Conservation (phyloP, 257 asterid genomes). For the Rauvolfia tetraphylla region DNA sequence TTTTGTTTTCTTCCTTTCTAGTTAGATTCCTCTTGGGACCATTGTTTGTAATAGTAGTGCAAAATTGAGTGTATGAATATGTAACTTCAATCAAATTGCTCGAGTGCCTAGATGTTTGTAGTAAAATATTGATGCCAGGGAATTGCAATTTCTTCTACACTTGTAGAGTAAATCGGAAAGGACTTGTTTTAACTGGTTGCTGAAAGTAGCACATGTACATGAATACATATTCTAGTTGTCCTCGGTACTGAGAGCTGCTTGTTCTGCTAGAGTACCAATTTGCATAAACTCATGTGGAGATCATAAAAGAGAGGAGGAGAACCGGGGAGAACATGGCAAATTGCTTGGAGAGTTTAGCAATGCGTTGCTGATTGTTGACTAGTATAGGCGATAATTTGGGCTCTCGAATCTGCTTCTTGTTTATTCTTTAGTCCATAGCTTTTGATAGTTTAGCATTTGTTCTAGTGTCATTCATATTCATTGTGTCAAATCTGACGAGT, state of each 20-base stretch:
- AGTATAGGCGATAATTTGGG: background rate
- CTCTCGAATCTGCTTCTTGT: background rate
- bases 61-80: constrained; percentile 6
- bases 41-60: constrained; percentile 26
- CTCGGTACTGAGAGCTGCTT: background rate
- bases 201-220: background rate
- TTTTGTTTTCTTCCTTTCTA: constrained; percentile 3
- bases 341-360: background rate
- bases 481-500: background rate
- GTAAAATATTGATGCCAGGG: background rate
- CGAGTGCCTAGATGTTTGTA: background rate
- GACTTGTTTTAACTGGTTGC: background rate
- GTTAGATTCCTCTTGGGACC: constrained; percentile 5
- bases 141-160: background rate
- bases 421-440: too few species aligned
- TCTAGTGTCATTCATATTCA: background rate
- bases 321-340: background rate
- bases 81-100: background rate
- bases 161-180: background rate
- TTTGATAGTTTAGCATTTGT: background rate
- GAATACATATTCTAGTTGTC: background rate
- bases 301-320: background rate
- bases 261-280: background rate
- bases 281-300: background rate
- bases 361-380: background rate